Base-by-base conservation (phyloP, 2,329 filamentous ascomycete genomes). In the Paecilomyces dactylethromorphus region DNA sequence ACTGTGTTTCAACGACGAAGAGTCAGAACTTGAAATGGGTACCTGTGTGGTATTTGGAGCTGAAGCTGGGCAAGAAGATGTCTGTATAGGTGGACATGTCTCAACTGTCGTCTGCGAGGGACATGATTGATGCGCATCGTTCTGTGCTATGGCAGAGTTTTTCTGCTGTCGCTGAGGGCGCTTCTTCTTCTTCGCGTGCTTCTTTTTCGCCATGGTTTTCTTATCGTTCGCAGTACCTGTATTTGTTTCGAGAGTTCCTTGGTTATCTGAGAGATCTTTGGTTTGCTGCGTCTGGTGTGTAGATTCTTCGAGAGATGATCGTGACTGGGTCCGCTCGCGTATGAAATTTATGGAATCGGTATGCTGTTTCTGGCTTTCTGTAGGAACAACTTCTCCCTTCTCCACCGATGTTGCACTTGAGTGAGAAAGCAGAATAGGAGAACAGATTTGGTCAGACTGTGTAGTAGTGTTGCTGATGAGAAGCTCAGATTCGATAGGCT, bases 171-270 rank as follows among this genome's bases (percentile, higher is more conserved):
- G 39, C 18, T 18, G n/a, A 18, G 45, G 3, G 15, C 24, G 22
- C 24, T n/a, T 75, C 72, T 57, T 75, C 62, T 45, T 73, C 60
- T 54, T 73, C 66, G 52, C 68, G 62, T 18, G 70, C 63, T 49
- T 71, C 61, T 59, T 71, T 62, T 78, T 75, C 21, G 77, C 73
- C 26, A 76, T 67, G 26, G 75, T 71, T 45, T 72, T 71, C 50
- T 73, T 69, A 51, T 70, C 71, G 18, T 73, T 65, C 53, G 70
- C 65, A 31, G 71, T 64, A 45, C 69, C 60, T 3, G 15, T 59
- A 76, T 66, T 18, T 45, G n/a, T 18, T 45, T 45, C 15, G n/a
- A 8, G 39, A 18, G n/a, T 7, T 10, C 18, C 18, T n/a, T 21
- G 39, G 39, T n/a, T 45, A n/a, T 45, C 39, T 8, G 39, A 18